phyloP scores from a whole-genome alignment of 768 basidiomycete species.

The Kwoniella bestiolae region DNA sequence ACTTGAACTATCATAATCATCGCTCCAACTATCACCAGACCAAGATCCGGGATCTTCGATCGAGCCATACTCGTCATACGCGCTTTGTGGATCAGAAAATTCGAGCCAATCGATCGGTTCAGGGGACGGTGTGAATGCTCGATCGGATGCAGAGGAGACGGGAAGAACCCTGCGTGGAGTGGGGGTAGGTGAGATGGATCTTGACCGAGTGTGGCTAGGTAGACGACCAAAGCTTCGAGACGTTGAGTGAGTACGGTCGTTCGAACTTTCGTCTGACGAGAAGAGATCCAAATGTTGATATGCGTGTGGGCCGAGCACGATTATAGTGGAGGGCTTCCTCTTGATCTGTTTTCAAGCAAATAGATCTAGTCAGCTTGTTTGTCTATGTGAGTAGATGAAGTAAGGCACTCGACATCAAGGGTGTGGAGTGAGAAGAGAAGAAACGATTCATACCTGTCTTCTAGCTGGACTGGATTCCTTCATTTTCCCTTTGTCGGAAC shows the following conservation, averaged over 20 bases:
- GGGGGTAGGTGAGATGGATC: not conserved
- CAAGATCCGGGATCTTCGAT: not conserved
- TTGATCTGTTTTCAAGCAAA: too few species aligned
- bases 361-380: too few species aligned
- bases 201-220: not conserved
- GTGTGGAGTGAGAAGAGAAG: not conserved
- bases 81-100: constrained; percentile 9
- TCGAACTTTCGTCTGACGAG: constrained; percentile 3
- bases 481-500: not conserved
- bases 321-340: not conserved
- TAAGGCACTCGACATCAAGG: too few species aligned
- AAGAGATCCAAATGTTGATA: constrained; percentile 4
- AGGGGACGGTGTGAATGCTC: constrained; percentile 1
- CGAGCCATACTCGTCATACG: constrained; percentile 11
- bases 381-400: too few species aligned
- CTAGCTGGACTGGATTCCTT: not conserved
- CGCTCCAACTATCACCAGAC: constrained; percentile 6
- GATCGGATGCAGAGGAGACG: not conserved
- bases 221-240: not conserved
- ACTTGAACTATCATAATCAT: not conserved
- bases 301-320: not conserved
- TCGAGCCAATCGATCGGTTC: constrained; percentile 23
- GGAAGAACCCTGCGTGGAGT: not conserved
- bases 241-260: not conserved
- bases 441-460: not conserved